Evolutionary conservation across 768 basidiomycete species (phyloP).

Genomic region (Suillus ampliporus): DNA sequence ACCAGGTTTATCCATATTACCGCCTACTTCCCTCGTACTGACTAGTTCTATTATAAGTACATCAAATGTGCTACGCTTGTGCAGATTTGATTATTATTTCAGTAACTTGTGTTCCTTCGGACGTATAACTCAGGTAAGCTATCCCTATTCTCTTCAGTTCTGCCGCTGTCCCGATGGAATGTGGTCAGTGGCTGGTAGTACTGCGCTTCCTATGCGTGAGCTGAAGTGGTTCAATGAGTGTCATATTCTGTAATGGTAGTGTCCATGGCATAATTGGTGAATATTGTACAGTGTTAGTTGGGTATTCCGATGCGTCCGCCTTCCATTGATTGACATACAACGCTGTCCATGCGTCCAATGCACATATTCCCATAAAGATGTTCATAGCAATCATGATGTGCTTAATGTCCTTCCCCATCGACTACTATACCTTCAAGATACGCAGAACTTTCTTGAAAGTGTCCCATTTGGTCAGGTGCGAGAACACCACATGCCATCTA

Average conservation of each 20-base stretch:
- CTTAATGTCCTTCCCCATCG: constrained; percentile 14
- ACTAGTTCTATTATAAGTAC: too few species aligned
- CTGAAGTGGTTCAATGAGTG: background rate
- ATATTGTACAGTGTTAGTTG: constrained; percentile 35
- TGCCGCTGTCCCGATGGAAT: background rate
- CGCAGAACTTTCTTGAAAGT: constrained; percentile 36
- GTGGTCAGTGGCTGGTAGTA: background rate
- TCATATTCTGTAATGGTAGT: background rate
- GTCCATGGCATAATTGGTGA: constrained; percentile 17
- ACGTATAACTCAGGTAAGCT: too few species aligned
- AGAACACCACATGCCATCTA: constrained; percentile 41
- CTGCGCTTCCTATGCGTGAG: background rate
- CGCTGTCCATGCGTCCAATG: constrained; percentile 18
- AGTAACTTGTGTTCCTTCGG: background rate
- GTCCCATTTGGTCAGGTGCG: constrained; percentile 38
- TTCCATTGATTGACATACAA: background rate
- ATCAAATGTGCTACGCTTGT: too few species aligned
- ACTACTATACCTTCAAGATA: constrained; percentile 33
- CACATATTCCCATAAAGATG: constrained; percentile 22
- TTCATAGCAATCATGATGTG: constrained; percentile 28
- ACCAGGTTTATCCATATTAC: too few species aligned
- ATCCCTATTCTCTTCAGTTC: background rate
- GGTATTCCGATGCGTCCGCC: constrained; percentile 9
- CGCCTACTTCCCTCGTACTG: too few species aligned
- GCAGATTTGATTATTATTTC: background rate